These are phyloP conservation scores for Nitzschia inconspicua DNA, from an alignment of 108 stramenopile species.

Conservation along the genomic window DNA sequence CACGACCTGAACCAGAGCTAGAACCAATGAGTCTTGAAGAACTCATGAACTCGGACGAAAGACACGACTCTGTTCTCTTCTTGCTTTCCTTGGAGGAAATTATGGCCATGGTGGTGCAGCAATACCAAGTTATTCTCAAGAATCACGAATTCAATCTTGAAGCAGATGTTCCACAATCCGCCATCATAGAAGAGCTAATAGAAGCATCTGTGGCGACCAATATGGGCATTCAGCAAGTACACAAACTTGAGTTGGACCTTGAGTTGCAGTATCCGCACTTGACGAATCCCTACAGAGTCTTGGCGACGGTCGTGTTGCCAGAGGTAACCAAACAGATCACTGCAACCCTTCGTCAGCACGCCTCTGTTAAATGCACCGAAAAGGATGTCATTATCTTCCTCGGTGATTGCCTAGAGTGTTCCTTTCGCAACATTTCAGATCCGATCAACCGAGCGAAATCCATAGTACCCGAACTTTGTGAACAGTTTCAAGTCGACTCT, in stretches of 20 bases:
- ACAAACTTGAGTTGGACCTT: constrained; percentile 34
- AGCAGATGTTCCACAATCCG: too few species aligned
- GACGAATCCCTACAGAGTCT: constrained; percentile 37
- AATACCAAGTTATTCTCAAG: constrained; percentile 10
- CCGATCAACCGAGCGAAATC: constrained; percentile 9
- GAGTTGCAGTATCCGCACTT: constrained; percentile 33
- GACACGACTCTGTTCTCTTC: constrained; percentile 38
- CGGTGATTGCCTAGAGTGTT: constrained; percentile 46
- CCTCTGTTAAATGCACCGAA: constrained; percentile 1
- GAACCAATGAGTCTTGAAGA: constrained; percentile 29
- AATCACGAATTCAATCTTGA: too few species aligned
- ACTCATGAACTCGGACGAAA: constrained; percentile 35
- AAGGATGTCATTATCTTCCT: constrained; percentile 32
- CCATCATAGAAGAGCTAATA: constrained; percentile 29
- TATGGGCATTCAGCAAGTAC: constrained; percentile 44
- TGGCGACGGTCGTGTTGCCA: constrained; percentile 33
- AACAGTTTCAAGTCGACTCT: constrained; percentile 13
- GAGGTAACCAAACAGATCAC: constrained; percentile 28
- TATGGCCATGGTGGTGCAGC: constrained; percentile 17
- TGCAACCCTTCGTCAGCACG: constrained; percentile 18
- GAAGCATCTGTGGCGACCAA: constrained; percentile 29
- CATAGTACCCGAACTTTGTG: constrained; percentile 34
- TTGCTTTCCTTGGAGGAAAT: constrained; percentile 29
- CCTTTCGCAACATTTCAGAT: constrained; percentile 32
- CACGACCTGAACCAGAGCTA: constrained; percentile 15